These are phyloP conservation scores for Psidium guajava DNA, from an alignment of 345 rosid genomes.

Conservation along the genomic window DNA sequence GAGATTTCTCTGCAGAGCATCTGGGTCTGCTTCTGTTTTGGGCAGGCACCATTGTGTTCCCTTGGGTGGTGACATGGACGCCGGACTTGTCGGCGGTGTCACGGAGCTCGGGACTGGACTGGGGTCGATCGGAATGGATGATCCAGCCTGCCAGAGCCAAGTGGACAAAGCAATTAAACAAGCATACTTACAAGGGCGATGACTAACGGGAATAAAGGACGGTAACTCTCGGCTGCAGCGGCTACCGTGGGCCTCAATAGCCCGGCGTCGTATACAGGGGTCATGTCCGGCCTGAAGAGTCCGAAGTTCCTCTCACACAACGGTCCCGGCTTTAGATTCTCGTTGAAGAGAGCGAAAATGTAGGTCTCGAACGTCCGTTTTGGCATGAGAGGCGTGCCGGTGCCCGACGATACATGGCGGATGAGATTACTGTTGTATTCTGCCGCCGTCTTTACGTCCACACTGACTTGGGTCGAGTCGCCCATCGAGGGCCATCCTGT, in stretches of 20 bases:
- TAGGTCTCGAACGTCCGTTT: slow-evolving; percentile 76
- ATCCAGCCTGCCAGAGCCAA: slow-evolving; percentile 33
- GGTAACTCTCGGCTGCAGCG: slow-evolving; percentile 16
- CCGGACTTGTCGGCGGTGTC: neutral
- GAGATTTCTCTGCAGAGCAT: slow-evolving; percentile 49
- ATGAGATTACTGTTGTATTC: slow-evolving; percentile 57
- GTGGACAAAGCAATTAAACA: neutral
- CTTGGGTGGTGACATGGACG: slow-evolving; percentile 7
- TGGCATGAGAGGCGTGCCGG: slow-evolving; percentile 82
- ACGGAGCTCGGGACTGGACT: slow-evolving; percentile 3
- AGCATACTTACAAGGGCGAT: neutral
- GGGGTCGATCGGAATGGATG: slow-evolving; percentile 27
- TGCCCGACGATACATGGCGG: slow-evolving; percentile 43
- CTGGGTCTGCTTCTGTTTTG: slow-evolving; percentile 30
- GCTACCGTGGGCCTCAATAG: slow-evolving; percentile 67
- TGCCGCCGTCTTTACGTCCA: slow-evolving; percentile 39
- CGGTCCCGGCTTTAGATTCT: slow-evolving; percentile 72
- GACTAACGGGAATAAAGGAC: neutral
- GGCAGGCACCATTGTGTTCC: slow-evolving; percentile 43
- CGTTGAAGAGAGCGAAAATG: slow-evolving; percentile 82
- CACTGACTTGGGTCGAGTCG: slow-evolving; percentile 47
- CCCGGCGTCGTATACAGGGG: slow-evolving; percentile 60
- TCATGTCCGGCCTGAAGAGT: slow-evolving; percentile 52
- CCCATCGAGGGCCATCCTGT: slow-evolving; percentile 91
- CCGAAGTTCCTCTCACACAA: slow-evolving; percentile 64